Percentiles rank a stretch among this genome's conserved stretches.
These are phyloP conservation scores for Clitocybe nebularis DNA, from an alignment of 1,284 basidiomycete species.

Conservation along the genomic window DNA sequence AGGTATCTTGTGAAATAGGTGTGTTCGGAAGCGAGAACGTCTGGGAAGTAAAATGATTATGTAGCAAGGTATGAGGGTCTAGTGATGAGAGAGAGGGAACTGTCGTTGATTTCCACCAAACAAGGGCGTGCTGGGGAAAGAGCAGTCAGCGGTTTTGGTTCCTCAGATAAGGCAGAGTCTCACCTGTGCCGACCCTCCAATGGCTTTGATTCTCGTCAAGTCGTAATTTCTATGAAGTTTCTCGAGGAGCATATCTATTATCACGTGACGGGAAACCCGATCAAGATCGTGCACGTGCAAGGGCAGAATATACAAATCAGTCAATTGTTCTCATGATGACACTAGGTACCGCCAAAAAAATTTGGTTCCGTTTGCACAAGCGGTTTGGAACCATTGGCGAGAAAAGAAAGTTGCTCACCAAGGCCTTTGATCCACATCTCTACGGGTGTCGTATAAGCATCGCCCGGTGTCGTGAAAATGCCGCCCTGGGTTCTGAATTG, in stretches of 20 bases:
- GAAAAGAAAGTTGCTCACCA: slow-evolving; percentile 44
- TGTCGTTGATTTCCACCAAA: slow-evolving; percentile 78
- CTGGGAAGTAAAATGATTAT: slow-evolving; percentile 62
- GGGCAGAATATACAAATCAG: slow-evolving; percentile 20
- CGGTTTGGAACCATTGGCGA: slow-evolving; percentile 6
- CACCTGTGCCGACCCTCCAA: slow-evolving; percentile 74
- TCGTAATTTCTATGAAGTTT: slow-evolving; percentile 68
- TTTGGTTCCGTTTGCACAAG: slow-evolving; percentile 40
- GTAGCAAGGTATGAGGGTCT: slow-evolving; percentile 60
- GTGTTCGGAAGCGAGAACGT: slow-evolving; percentile 73
- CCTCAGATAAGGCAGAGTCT: background rate
- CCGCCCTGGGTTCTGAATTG: slow-evolving; percentile 69
- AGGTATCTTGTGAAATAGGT: slow-evolving; percentile 72
- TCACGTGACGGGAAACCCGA: slow-evolving; percentile 29
- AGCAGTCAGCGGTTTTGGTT: slow-evolving; percentile 7
- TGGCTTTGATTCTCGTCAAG: slow-evolving; percentile 60
- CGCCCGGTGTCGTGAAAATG: slow-evolving; percentile 79
- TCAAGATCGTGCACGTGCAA: slow-evolving; percentile 23
- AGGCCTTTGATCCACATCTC: slow-evolving; percentile 85
- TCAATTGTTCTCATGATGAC: slow-evolving; percentile 18
- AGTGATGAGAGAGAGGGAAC: slow-evolving; percentile 62
- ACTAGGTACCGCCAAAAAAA: slow-evolving; percentile 28
- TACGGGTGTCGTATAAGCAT: slow-evolving; percentile 78
- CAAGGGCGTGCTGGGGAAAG: slow-evolving; percentile 57
- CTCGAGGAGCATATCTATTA: slow-evolving; percentile 67